These are phyloP conservation scores for Aspergillus puulaauensis DNA, from an alignment of 2,329 filamentous ascomycete species.

Conservation along the genomic window DNA sequence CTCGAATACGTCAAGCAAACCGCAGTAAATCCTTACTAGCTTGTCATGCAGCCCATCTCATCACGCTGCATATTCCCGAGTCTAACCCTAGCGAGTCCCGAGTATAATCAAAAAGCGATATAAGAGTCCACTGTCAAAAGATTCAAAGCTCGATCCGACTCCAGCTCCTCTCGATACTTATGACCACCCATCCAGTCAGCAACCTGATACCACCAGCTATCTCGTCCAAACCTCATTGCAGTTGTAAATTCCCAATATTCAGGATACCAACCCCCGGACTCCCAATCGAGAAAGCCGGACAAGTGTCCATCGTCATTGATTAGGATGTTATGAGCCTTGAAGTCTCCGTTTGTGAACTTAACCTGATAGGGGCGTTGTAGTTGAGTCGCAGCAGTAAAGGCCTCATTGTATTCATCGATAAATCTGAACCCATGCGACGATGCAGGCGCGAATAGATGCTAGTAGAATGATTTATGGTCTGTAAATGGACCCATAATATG, in stretches of 20 bases:
- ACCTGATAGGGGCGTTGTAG: background rate
- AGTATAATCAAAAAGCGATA: too few relatives aligned
- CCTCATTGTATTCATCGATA: conserved; percentile 24
- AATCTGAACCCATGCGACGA: conserved; percentile 30
- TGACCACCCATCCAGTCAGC: conserved; percentile 22
- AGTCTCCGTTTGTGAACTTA: conserved; percentile 22
- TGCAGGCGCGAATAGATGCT: conserved; percentile 28
- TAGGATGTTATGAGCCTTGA: conserved; percentile 22
- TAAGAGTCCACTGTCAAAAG: conserved; percentile 26
- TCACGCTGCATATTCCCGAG: too few relatives aligned
- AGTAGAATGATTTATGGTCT: conserved; percentile 23
- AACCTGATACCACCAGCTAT: conserved; percentile 27
- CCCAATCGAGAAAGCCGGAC: conserved; percentile 14
- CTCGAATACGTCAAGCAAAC: conserved; percentile 72
- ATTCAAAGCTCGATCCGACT: conserved; percentile 25
- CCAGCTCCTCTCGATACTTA: conserved; percentile 22
- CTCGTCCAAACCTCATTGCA: conserved; percentile 21
- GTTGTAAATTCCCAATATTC: conserved; percentile 22
- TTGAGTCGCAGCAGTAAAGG: conserved; percentile 21
- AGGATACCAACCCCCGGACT: conserved; percentile 9
- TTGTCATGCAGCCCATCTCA: too few relatives aligned
- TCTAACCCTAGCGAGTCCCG: too few relatives aligned
- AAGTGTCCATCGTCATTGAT: conserved; percentile 18
- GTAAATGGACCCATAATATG: conserved; percentile 35
- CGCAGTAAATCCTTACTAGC: conserved; percentile 28